These are phyloP conservation scores for Dipteronia dyeriana DNA, from an alignment of 345 rosid species.

Conservation along the genomic window DNA sequence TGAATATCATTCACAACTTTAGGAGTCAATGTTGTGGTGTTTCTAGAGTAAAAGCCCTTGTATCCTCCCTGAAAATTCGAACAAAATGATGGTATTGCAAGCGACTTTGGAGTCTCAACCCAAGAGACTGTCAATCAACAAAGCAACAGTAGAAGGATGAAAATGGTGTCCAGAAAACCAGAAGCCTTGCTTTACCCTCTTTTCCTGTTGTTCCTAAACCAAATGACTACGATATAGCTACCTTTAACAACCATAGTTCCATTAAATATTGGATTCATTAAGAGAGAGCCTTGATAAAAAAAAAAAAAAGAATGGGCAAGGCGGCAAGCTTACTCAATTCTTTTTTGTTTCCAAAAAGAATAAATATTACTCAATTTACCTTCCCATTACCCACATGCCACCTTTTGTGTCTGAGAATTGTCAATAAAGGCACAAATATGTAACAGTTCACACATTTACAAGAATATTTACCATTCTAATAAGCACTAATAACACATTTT, in stretches of 20 bases:
- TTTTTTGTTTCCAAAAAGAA: too few species aligned
- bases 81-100: not conserved
- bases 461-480: too few species aligned
- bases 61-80: constrained; percentile 72
- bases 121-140: constrained; percentile 9
- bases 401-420: too few species aligned
- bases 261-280: not conserved
- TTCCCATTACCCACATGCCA: too few species aligned
- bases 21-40: constrained; percentile 65
- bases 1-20: constrained; percentile 88
- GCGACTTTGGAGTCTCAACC: not conserved
- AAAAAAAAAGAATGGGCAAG: not conserved
- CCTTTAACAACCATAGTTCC: not conserved
- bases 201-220: not conserved
- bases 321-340: too few species aligned
- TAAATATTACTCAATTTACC: too few species aligned
- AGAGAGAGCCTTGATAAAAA: not conserved
- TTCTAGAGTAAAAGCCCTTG: constrained; percentile 79
- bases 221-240: not conserved
- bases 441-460: too few species aligned
- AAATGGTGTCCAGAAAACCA: not conserved
- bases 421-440: too few species aligned
- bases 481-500: too few species aligned
- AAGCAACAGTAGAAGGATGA: not conserved
- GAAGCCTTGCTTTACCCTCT: constrained; percentile 10